phyloP scores from a whole-genome alignment of 768 basidiomycete genomes.

The Mycena floridula region DNA sequence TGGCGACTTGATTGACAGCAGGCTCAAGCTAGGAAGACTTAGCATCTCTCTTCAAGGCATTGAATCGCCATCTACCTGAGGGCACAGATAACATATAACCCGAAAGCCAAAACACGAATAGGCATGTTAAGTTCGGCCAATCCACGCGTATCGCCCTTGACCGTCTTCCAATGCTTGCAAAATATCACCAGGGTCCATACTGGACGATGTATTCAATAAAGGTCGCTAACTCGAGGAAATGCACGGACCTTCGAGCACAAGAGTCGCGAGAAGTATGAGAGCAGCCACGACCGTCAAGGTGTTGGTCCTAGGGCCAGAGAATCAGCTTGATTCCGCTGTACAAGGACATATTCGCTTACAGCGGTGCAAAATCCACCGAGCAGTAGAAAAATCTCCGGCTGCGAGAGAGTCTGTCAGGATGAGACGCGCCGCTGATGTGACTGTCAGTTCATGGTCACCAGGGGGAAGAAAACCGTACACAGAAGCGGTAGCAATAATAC shows the following conservation, averaged over 20 bases:
- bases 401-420: constrained; percentile 33
- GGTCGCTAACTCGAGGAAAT: background rate
- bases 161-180: constrained; percentile 25
- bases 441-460: too few species aligned
- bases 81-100: constrained; percentile 33
- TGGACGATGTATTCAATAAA: constrained; percentile 13
- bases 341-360: too few species aligned
- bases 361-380: constrained; percentile 28
- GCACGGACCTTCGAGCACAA: constrained; percentile 31
- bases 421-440: constrained; percentile 29
- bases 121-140: constrained; percentile 37
- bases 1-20: constrained; percentile 38
- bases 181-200: constrained; percentile 36
- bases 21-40: constrained; percentile 28
- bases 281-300: constrained; percentile 34
- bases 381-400: constrained; percentile 47
- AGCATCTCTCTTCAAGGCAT: background rate
- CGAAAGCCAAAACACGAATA: constrained; percentile 39
- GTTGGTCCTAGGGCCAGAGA: constrained; percentile 32
- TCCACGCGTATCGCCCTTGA: constrained; percentile 15
- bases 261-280: constrained; percentile 29
- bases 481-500: constrained; percentile 31
- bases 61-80: constrained; percentile 26
- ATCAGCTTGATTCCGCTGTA: background rate
- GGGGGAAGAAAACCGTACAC: background rate